Evolutionary conservation across 202 grass and related monocot species (phyloP).

Genomic region (Brachypodium distachyon): DNA sequence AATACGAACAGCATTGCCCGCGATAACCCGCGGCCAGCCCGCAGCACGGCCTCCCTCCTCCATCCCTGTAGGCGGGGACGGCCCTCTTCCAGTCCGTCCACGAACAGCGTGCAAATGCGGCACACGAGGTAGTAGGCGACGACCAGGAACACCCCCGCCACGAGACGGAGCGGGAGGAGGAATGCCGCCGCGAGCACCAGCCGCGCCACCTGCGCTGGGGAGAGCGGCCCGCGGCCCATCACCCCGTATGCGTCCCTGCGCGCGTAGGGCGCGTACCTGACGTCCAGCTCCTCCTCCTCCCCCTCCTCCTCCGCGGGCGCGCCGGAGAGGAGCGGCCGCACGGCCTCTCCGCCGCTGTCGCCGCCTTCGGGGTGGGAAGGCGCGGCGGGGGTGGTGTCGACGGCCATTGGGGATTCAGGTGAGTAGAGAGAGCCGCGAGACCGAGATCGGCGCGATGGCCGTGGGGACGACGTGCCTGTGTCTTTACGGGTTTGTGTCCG

Average conservation of each 20-base stretch:
- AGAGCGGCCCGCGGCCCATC: slow-evolving; percentile 58
- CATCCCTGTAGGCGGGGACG: slow-evolving; percentile 40
- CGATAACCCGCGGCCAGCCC: slow-evolving; percentile 35
- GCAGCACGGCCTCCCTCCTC: slow-evolving; percentile 48
- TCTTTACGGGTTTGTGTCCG: not conserved
- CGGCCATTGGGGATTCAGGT: slow-evolving; percentile 23
- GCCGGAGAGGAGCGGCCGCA: slow-evolving; percentile 28
- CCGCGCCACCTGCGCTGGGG: slow-evolving; percentile 8
- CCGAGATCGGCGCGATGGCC: not conserved
- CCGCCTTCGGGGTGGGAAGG: not conserved
- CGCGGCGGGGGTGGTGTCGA: slow-evolving; percentile 10
- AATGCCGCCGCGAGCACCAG: slow-evolving; percentile 25
- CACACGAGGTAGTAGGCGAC: slow-evolving; percentile 70
- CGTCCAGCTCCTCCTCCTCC: slow-evolving; percentile 39
- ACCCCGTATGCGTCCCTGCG: slow-evolving; percentile 58
- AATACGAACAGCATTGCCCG: slow-evolving; percentile 80
- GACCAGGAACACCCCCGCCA: slow-evolving; percentile 43
- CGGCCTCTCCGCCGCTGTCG: slow-evolving; percentile 10
- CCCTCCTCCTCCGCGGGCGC: not conserved
- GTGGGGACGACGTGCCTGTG: not conserved
- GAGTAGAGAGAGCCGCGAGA: not conserved
- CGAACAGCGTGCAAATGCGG: slow-evolving; percentile 62
- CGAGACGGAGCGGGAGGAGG: slow-evolving; percentile 63
- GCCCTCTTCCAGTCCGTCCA: not conserved
- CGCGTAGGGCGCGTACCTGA: slow-evolving; percentile 64